These are phyloP conservation scores for Alternaria tenuissima DNA, from an alignment of 2,329 filamentous ascomycete species.

Conservation along the genomic window DNA sequence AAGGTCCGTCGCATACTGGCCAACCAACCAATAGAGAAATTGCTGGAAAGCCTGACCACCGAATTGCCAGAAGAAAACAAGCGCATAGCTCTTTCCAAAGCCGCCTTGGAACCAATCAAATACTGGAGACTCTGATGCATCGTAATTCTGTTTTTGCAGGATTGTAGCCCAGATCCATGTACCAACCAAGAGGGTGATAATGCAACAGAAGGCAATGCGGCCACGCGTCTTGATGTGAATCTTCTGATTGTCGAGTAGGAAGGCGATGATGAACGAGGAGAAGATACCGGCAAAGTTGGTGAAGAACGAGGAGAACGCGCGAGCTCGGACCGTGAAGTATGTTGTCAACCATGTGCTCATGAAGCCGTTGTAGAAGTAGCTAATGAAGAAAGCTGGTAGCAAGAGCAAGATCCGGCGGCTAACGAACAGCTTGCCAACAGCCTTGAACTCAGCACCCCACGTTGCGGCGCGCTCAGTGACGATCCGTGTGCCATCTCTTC, in stretches of 20 bases:
- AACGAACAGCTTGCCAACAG: slow-evolving; percentile 41
- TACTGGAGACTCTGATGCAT: slow-evolving; percentile 33
- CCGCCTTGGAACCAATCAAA: slow-evolving; percentile 48
- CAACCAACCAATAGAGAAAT: slow-evolving; percentile 49
- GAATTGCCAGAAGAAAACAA: slow-evolving; percentile 50
- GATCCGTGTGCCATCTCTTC: slow-evolving; percentile 53
- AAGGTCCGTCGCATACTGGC: slow-evolving; percentile 47
- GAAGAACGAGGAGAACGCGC: slow-evolving; percentile 49
- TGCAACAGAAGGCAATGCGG: slow-evolving; percentile 38
- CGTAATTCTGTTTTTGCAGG: slow-evolving; percentile 45
- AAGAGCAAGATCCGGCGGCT: slow-evolving; percentile 44
- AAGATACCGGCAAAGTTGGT: slow-evolving; percentile 51
- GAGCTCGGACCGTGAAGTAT: slow-evolving; percentile 48
- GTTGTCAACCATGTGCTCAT: slow-evolving; percentile 46
- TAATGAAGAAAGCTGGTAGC: slow-evolving; percentile 49
- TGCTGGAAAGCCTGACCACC: slow-evolving; percentile 50
- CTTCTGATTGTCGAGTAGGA: slow-evolving; percentile 44
- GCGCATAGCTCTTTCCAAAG: slow-evolving; percentile 45
- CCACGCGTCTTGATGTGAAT: slow-evolving; percentile 47
- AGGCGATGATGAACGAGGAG: slow-evolving; percentile 46
- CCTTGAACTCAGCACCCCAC: slow-evolving; percentile 41
- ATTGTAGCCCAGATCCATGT: slow-evolving; percentile 50
- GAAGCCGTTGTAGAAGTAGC: slow-evolving; percentile 51
- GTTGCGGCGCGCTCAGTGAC: slow-evolving; percentile 34
- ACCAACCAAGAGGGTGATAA: slow-evolving; percentile 42